Percentiles rank a stretch among this genome's conserved stretches.
These are phyloP conservation scores for Saccharomycopsis olivae DNA, from an alignment of 805 yeast genomes.

Conservation along the genomic window DNA sequence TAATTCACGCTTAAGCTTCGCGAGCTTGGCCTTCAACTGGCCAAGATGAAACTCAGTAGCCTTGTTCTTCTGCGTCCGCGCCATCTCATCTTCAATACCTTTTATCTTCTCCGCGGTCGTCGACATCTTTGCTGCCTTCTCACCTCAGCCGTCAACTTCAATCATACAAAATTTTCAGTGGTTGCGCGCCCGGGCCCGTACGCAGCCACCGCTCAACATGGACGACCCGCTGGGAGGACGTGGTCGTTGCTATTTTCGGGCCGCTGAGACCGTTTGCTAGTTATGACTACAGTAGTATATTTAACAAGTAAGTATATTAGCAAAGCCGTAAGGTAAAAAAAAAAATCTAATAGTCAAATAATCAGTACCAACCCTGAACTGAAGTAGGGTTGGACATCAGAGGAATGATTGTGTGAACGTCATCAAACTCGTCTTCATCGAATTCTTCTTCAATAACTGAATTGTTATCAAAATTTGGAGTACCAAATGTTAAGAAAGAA, in stretches of 20 bases:
- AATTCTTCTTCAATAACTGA: not conserved
- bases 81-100: conserved; percentile 95
- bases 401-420: conserved; percentile 13
- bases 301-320: no score
- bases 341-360: not conserved
- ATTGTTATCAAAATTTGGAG: not conserved
- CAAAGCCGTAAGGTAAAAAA: not conserved
- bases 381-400: conserved; percentile 9
- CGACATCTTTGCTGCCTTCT: conserved; percentile 20
- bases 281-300: no score
- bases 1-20: conserved; percentile 88
- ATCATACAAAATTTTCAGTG: not conserved
- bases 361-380: conserved; percentile 6
- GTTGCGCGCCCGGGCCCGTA: not conserved
- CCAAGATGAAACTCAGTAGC: conserved; percentile 97
- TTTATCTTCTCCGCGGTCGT: conserved; percentile 53
- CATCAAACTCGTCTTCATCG: conserved; percentile 6
- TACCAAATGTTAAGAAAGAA: conserved; percentile 6
- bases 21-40: conserved; percentile 91
- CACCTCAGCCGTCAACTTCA: no score
- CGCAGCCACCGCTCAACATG: not conserved
- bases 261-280: no score
- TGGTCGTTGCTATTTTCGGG: no score
- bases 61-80: conserved; percentile 94
- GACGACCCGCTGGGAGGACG: no score